Evolutionary conservation across 768 basidiomycete genomes (phyloP), one percentile per base, ranked within the genome.

Genomic region (Tricholoma furcatifolium): DNA sequence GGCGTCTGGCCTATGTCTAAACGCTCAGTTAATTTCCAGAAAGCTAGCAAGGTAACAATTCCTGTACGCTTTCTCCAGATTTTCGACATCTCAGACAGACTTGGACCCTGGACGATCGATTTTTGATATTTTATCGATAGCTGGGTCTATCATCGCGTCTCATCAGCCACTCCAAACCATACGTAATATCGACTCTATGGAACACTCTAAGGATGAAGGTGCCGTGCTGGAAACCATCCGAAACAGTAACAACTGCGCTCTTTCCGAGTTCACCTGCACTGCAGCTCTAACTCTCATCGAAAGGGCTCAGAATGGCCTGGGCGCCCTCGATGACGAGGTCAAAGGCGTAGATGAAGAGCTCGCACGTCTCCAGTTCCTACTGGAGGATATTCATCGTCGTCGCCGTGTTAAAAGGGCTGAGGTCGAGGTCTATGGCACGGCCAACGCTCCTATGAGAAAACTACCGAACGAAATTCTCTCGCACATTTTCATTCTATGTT

Each of bases 401-500:
- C 48, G 49, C 7, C 44, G 39, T 7, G n/a, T 18, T 30, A 41
- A 21, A 15, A 17, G 34, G 17, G 31, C 44, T n/a, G 12, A 51
- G 8, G 41, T 55, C 3, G 27, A 41, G 8, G 18, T 43, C 27
- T 55, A 55, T 42, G 24, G 44, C 18, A 40, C 54, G n/a, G 36
- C 49, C 6, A 30, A 31, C 21, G 41, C 53, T 7, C 47, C 53
- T 18, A 15, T 50, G 7, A 48, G 49, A 35, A 55, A 35, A 21
- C 14, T 55, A 17, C 43, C 49, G 9, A 55, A 41, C 32, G 54
- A 55, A 24, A 36, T 51, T 17, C 44, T 50, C 7, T 40, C 49
- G 2, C n/a, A 46, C 6, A 51, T 55, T 23, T 55, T 55, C 49
- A 2, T 49, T 14, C 34, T 41, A 9, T 55, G 49, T 36, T 55